These are phyloP conservation scores for Penicillium malachiteum DNA, from an alignment of 495 filamentous ascomycete species.

Conservation along the genomic window DNA sequence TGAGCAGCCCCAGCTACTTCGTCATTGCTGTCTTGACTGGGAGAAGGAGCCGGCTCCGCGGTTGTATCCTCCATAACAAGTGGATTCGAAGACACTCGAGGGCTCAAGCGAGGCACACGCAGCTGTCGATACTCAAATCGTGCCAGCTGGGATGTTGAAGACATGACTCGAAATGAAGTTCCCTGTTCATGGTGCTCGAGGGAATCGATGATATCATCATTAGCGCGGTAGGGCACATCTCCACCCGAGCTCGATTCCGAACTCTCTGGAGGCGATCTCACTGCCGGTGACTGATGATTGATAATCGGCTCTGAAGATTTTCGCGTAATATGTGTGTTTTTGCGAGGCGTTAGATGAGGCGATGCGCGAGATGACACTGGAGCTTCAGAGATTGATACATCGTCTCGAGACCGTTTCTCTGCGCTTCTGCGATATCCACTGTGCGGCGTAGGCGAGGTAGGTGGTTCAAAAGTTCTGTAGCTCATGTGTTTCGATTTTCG, in stretches of 20 bases:
- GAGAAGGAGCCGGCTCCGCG: neutral
- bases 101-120: slow-evolving; percentile 9
- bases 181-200: neutral
- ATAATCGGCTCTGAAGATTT: too few relatives aligned
- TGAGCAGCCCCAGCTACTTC: neutral
- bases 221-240: too few relatives aligned
- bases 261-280: too few relatives aligned
- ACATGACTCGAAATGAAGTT: slow-evolving; percentile 32
- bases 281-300: too few relatives aligned
- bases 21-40: neutral
- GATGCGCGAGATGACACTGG: neutral
- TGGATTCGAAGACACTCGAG: slow-evolving; percentile 1
- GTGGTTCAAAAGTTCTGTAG: slow-evolving; percentile 38
- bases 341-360: neutral
- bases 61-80: neutral
- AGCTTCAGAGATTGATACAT: neutral
- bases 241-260: too few relatives aligned
- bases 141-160: slow-evolving; percentile 44
- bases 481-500: slow-evolving; percentile 21
- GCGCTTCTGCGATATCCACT: slow-evolving; percentile 18
- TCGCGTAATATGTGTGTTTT: neutral
- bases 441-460: slow-evolving; percentile 39
- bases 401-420: neutral
- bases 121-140: slow-evolving; percentile 49
- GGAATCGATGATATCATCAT: neutral